These are phyloP conservation scores for Neonectria sp. DNA, from an alignment of 2,329 filamentous ascomycete species.

Conservation along the genomic window DNA sequence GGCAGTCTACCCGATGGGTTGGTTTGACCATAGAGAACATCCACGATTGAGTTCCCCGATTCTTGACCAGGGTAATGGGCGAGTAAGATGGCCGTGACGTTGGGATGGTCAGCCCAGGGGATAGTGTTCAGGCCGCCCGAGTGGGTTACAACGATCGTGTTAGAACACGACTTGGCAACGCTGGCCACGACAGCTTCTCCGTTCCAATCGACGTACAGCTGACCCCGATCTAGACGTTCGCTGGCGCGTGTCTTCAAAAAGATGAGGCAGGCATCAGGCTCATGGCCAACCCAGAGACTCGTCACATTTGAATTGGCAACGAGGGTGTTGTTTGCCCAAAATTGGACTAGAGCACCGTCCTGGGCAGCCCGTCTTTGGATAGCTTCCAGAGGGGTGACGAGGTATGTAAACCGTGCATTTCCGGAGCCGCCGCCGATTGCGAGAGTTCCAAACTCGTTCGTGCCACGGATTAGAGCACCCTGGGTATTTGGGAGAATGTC, in stretches of 20 bases:
- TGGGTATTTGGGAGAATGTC: constrained; percentile 67
- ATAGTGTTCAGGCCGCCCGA: constrained; percentile 1
- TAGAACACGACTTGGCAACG: background rate
- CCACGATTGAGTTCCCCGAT: constrained; percentile 13
- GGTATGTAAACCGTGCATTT: constrained; percentile 52
- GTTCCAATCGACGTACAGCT: background rate
- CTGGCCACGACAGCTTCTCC: background rate
- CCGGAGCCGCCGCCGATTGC: constrained; percentile 69
- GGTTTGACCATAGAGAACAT: constrained; percentile 2
- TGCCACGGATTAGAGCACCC: constrained; percentile 73
- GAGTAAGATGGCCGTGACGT: constrained; percentile 5
- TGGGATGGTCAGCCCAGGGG: constrained; percentile 8
- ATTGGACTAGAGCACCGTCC: background rate
- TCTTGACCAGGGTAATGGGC: constrained; percentile 9
- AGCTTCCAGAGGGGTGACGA: constrained; percentile 53
- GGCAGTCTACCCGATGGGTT: constrained; percentile 65
- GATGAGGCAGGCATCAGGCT: constrained; percentile 23
- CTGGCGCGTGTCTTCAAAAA: constrained; percentile 20
- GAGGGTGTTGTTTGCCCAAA: background rate
- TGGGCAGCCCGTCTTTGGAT: constrained; percentile 36
- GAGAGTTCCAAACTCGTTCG: constrained; percentile 68
- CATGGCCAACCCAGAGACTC: background rate
- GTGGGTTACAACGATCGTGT: constrained; percentile 5
- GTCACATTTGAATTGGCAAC: constrained; percentile 1
- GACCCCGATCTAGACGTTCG: constrained; percentile 12